These are phyloP conservation scores for Solanum dulcamara DNA, from an alignment of 257 asterid species.

Conservation along the genomic window DNA sequence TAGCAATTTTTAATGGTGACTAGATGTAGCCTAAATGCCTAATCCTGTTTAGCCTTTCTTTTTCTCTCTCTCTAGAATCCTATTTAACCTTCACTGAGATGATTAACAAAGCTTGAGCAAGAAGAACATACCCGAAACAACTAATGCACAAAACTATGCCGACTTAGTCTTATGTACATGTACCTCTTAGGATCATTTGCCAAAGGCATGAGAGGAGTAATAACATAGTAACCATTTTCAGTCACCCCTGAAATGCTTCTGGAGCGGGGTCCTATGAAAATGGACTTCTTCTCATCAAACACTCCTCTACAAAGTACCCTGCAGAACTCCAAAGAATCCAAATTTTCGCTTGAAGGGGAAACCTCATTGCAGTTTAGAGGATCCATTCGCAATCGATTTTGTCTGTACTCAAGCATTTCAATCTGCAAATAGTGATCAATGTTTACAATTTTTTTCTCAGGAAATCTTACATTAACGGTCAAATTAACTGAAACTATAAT, in stretches of 20 bases:
- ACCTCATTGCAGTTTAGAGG: constrained; percentile 50
- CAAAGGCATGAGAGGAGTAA: constrained; percentile 69
- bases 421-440: constrained; percentile 28
- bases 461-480: neutral
- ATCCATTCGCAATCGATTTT: constrained; percentile 49
- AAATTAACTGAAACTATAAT: neutral
- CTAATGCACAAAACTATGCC: neutral
- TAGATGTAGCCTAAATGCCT: neutral
- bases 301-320: constrained; percentile 69
- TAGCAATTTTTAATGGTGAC: too few relatives aligned
- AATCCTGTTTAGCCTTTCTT: neutral
- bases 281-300: constrained; percentile 67
- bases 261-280: constrained; percentile 86
- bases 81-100: neutral
- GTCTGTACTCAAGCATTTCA: constrained; percentile 60
- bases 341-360: constrained; percentile 23
- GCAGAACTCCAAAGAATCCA: constrained; percentile 64
- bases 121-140: neutral
- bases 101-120: neutral
- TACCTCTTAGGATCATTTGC: constrained; percentile 61
- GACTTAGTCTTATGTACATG: neutral
- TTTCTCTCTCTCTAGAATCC: neutral
- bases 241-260: constrained; percentile 97
- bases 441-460: neutral
- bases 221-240: constrained; percentile 81